Evolutionary conservation across 768 basidiomycete species (phyloP).

Genomic region (Psilocybe subaeruginosa): DNA sequence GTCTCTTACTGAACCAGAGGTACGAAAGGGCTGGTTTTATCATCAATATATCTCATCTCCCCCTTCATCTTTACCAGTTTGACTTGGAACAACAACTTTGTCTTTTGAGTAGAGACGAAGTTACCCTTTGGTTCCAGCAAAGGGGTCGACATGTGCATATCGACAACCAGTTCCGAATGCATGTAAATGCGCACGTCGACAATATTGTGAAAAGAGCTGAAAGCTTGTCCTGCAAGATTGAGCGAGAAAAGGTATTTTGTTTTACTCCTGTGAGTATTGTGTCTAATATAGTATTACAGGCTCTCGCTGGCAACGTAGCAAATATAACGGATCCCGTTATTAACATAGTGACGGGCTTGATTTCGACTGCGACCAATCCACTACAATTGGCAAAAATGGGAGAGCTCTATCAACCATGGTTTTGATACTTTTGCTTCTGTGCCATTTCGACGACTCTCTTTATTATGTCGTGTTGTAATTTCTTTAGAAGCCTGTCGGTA

Average conservation of each 20-base stretch:
- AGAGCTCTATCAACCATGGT: slow-evolving; percentile 88
- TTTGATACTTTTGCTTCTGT: slow-evolving; percentile 38
- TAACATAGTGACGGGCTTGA: slow-evolving; percentile 81
- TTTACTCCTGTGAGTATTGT: neutral
- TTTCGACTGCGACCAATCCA: slow-evolving; percentile 87
- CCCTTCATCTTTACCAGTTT: slow-evolving; percentile 51
- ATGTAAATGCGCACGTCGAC: slow-evolving; percentile 60
- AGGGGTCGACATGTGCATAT: slow-evolving; percentile 58
- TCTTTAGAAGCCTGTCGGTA: neutral
- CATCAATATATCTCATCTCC: neutral
- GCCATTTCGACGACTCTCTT: neutral
- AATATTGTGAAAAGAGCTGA: slow-evolving; percentile 81
- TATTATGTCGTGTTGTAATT: neutral
- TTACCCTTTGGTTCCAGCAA: slow-evolving; percentile 72
- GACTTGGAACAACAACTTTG: slow-evolving; percentile 92
- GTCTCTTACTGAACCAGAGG: slow-evolving; percentile 91
- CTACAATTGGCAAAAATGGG: slow-evolving; percentile 83
- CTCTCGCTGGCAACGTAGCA: slow-evolving; percentile 39
- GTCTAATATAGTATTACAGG: slow-evolving; percentile 22
- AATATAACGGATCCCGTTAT: slow-evolving; percentile 58
- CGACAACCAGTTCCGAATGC: slow-evolving; percentile 60
- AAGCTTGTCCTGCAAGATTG: slow-evolving; percentile 82
- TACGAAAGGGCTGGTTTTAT: slow-evolving; percentile 25
- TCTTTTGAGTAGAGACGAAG: slow-evolving; percentile 92
- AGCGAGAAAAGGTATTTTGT: slow-evolving; percentile 73